A percentile compares a stretch with the other conserved stretches of the same genome.
Conservation (phyloP, 805 yeast species). For the Sugiyamaella boreocaroliniensis region DNA sequence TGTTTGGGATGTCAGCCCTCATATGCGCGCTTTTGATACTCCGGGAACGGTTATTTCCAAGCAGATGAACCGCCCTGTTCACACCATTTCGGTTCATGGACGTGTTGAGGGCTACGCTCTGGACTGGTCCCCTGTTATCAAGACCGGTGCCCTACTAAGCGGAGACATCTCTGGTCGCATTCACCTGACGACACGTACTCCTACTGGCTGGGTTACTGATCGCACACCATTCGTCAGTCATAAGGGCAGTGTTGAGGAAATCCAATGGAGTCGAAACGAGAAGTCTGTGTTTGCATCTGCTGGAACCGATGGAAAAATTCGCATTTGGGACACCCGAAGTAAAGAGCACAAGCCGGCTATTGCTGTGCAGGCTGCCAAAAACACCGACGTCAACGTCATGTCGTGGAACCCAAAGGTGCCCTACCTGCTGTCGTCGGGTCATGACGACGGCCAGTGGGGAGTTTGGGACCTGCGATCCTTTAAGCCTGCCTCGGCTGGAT, state of each 20-base stretch:
- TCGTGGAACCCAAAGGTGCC: slow-evolving; percentile 89
- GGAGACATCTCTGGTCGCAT: slow-evolving; percentile 89
- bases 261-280: slow-evolving; percentile 94
- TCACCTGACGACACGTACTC: slow-evolving; percentile 67
- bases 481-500: slow-evolving; percentile 39
- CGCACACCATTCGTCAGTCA: slow-evolving; percentile 56
- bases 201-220: slow-evolving; percentile 77
- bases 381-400: slow-evolving; percentile 84
- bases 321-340: slow-evolving; percentile 96
- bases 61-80: slow-evolving; percentile 66
- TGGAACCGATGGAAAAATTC: slow-evolving; percentile 83
- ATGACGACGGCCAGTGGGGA: slow-evolving; percentile 96
- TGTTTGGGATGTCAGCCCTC: slow-evolving; percentile 75
- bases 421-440: slow-evolving; percentile 88
- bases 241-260: slow-evolving; percentile 72
- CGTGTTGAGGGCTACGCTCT: slow-evolving; percentile 96
- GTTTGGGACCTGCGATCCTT: slow-evolving; percentile 95
- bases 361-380: slow-evolving; percentile 63
- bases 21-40: slow-evolving; percentile 72
- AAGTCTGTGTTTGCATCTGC: slow-evolving; percentile 92
- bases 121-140: slow-evolving; percentile 89
- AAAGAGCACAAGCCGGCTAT: slow-evolving; percentile 88
- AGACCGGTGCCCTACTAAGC: slow-evolving; percentile 72
- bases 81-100: slow-evolving; percentile 80
- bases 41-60: slow-evolving; percentile 84